Evolutionary conservation across 805 yeast species (phyloP).

Genomic region (Maudiozyma barnettii): DNA sequence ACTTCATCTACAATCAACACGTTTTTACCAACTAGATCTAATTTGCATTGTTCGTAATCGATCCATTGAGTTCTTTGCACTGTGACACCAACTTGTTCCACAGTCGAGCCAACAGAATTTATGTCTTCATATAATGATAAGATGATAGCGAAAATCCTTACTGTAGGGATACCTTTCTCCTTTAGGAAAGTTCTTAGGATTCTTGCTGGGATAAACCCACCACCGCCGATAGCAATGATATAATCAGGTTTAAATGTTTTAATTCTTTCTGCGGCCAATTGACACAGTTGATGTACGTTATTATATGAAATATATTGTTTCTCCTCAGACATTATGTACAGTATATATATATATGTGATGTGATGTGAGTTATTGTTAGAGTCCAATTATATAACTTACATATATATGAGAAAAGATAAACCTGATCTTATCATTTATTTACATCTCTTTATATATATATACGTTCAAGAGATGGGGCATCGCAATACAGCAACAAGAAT

Average conservation of each 20-base stretch:
- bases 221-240: slow-evolving; percentile 94
- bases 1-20: slow-evolving; percentile 74
- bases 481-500: too few relatives aligned
- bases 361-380: neutral
- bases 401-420: too few relatives aligned
- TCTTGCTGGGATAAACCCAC: slow-evolving; percentile 96
- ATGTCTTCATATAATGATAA: slow-evolving; percentile 84
- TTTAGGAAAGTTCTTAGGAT: slow-evolving; percentile 88
- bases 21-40: slow-evolving; percentile 57
- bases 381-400: too few relatives aligned
- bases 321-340: slow-evolving; percentile 20
- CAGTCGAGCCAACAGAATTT: slow-evolving; percentile 46
- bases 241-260: slow-evolving; percentile 74
- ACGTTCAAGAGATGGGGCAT: too few relatives aligned
- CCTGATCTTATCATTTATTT: too few relatives aligned
- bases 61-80: slow-evolving; percentile 81
- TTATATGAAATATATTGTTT: slow-evolving; percentile 74
- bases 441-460: too few relatives aligned
- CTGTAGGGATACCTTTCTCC: slow-evolving; percentile 77
- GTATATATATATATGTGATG: neutral
- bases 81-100: slow-evolving; percentile 51
- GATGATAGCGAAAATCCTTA: slow-evolving; percentile 91
- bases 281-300: slow-evolving; percentile 69
- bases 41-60: slow-evolving; percentile 54
- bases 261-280: slow-evolving; percentile 50